phyloP scores from a whole-genome alignment of 2,329 filamentous ascomycete genomes.

The Monosporascus sp. region DNA sequence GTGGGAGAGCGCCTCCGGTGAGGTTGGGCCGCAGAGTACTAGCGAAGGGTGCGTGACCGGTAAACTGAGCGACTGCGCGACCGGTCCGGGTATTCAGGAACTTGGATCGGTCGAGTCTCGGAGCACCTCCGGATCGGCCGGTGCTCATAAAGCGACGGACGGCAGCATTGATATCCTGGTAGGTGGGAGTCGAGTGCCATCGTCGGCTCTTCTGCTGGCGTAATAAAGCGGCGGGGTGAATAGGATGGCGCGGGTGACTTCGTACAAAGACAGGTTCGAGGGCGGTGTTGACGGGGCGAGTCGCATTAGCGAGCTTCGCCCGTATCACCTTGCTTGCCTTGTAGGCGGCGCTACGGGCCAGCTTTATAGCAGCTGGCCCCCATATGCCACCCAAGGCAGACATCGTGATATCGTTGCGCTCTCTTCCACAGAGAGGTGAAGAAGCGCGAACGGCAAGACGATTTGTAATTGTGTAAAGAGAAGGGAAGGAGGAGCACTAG shows the following conservation, averaged over 20 bases:
- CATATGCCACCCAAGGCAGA: constrained; percentile 50
- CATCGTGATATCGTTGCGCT: constrained; percentile 37
- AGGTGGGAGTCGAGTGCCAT: constrained; percentile 43
- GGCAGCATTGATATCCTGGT: constrained; percentile 37
- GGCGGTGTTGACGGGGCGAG: constrained; percentile 40
- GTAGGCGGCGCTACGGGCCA: constrained; percentile 46
- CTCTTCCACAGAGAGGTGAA: constrained; percentile 12
- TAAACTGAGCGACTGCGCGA: constrained; percentile 53
- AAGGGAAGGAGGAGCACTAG: neutral
- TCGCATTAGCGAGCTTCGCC: constrained; percentile 40
- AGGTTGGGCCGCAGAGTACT: constrained; percentile 86
- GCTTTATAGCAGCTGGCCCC: constrained; percentile 51
- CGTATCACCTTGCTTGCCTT: constrained; percentile 48
- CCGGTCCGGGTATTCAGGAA: constrained; percentile 45
- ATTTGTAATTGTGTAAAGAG: constrained; percentile 5
- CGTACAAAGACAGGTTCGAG: constrained; percentile 42
- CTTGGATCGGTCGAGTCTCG: constrained; percentile 42
- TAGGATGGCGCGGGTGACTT: constrained; percentile 40
- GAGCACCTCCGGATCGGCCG: constrained; percentile 22
- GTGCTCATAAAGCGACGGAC: constrained; percentile 49
- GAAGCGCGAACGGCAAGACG: constrained; percentile 3
- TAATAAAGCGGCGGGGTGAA: constrained; percentile 46
- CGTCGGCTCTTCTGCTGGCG: constrained; percentile 45
- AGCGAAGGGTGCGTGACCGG: constrained; percentile 78
- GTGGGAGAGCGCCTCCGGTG: constrained; percentile 78